phyloP scores from a whole-genome alignment of 2,329 filamentous ascomycete genomes.

The Talaromyces funiculosus region DNA sequence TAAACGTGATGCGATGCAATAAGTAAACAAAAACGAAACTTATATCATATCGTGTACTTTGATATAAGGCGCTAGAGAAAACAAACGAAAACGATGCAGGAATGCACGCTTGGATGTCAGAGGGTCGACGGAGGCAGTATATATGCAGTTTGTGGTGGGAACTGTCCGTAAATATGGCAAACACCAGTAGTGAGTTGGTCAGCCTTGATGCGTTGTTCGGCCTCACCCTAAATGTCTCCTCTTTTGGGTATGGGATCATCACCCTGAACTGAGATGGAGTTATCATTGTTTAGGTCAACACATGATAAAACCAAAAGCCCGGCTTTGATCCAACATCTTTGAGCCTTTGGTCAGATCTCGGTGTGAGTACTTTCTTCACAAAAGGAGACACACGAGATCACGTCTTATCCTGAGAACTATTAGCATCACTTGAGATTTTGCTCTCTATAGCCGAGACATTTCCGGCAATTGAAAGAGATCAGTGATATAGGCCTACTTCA shows the following conservation, averaged over 20 bases:
- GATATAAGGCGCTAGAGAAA: not conserved
- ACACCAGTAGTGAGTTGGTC: not conserved
- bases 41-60: not conserved
- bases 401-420: not conserved
- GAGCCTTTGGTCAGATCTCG: too few relatives aligned
- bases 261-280: not conserved
- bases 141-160: not conserved
- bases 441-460: not conserved
- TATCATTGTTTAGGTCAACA: not conserved
- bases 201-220: not conserved
- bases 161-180: too few relatives aligned
- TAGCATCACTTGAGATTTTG: not conserved
- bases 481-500: constrained; percentile 11
- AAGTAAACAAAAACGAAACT: not conserved
- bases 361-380: too few relatives aligned
- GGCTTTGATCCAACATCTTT: too few relatives aligned
- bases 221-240: not conserved
- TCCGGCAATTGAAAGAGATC: not conserved
- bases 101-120: not conserved
- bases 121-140: not conserved
- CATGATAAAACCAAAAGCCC: not conserved
- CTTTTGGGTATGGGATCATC: not conserved
- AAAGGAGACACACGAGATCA: not conserved
- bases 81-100: not conserved
- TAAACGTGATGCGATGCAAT: not conserved